Base-by-base conservation (phyloP, 257 asterid species). In the Asclepias syriaca region DNA sequence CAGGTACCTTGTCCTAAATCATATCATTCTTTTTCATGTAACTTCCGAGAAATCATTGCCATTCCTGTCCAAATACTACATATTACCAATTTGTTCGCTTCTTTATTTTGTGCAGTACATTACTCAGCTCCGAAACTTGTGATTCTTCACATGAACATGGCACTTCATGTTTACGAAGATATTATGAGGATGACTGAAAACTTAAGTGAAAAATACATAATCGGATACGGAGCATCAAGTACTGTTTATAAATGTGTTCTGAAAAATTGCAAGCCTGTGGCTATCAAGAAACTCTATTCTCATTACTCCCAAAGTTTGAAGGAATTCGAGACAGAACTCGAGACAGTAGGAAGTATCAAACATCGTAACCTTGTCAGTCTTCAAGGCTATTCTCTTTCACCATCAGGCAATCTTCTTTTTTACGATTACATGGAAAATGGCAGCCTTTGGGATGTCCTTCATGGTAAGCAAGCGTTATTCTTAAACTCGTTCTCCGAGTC, bases 371-470 rank as follows among this genome's bases (percentile, higher is more conserved):
- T 94, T 4, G 97, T 94, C 53, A 49, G 96, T 56, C 96, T 94
- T 37, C 98, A 94, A 81, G 98, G 97, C 10, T 94, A 91, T 68
- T 94, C 98, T 0, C 91, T 94, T 49, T 94, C 98, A 3, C 89
- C 86, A 0, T 74, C 83, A 0, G 98, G 98, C 22, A 87, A 89
- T 72, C 96, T 94, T 49, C 90, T 94, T 16, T 94, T 94, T 70
- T 94, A 91, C 34, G 97, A 94, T 71, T 94, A 87, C 90, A 94
- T 94, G 98, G 98, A 94, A 77, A 93, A 88, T 18, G 98, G 98
- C 29, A 93, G 98, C 81, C 88, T 93, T 29, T 91, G 96, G 96
- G 98, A 94, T 74, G 81, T 89, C 53, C 96, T 94, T 71, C 98
- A 94, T 19, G 98, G 97, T 93, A 74, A 55, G 84, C 79, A 24